phyloP scores from a whole-genome alignment of 2,329 filamentous ascomycete genomes.

The Onygenales sp. region DNA sequence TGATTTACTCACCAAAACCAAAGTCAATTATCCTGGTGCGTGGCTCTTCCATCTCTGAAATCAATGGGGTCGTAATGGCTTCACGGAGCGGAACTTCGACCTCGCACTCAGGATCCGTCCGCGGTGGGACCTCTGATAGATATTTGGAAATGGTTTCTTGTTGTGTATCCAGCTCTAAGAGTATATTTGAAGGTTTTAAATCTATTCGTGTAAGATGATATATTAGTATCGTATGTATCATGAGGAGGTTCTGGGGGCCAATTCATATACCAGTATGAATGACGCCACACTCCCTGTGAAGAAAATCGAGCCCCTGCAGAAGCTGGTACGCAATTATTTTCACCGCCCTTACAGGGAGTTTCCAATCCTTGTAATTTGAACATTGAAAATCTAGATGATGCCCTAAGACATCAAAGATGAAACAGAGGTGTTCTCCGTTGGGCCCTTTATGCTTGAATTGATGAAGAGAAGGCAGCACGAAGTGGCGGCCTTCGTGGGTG shows the following conservation, averaged over 20 bases:
- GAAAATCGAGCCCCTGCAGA: conserved; percentile 19
- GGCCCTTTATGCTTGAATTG: conserved; percentile 19
- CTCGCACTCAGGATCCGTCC: conserved; percentile 5
- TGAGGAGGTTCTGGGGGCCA: background rate
- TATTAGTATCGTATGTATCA: background rate
- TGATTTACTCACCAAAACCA: conserved; percentile 13
- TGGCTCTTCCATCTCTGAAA: conserved; percentile 12
- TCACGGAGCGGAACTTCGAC: conserved; percentile 13
- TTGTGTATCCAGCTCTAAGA: conserved; percentile 14
- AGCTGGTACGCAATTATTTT: conserved; percentile 17
- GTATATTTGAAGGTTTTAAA: conserved; percentile 18
- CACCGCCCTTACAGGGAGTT: conserved; percentile 14
- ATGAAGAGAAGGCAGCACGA: conserved; percentile 14
- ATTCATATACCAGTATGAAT: conserved; percentile 18
- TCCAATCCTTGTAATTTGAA: conserved; percentile 14
- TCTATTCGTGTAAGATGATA: conserved; percentile 10
- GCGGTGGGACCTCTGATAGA: conserved; percentile 11
- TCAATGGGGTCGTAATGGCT: conserved; percentile 14
- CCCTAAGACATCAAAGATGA: conserved; percentile 19
- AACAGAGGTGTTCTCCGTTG: conserved; percentile 20
- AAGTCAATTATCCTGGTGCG: conserved; percentile 16
- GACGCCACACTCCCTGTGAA: conserved; percentile 16
- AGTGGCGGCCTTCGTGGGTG: conserved; percentile 14
- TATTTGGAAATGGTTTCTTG: conserved; percentile 12
- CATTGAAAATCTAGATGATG: conserved; percentile 17